Base-by-base conservation (phyloP, 1,139 yeast genomes). In the Hyphopichia burtonii region DNA sequence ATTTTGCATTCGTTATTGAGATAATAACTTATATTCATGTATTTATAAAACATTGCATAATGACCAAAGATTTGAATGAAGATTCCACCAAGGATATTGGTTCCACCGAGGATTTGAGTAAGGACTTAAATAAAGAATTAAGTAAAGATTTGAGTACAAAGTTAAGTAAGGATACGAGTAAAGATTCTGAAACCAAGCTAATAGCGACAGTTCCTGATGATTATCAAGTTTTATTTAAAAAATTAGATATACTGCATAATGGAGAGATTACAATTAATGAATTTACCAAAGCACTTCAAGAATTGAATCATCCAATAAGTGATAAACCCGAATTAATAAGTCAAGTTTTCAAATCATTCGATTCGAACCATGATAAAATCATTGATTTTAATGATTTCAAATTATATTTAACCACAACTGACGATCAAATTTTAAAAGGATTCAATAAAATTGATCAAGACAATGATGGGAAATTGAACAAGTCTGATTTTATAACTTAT, bases 371-470 rank as follows among this genome's bases (percentile, higher is more conserved):
- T 25, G 87, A 82, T 54, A 70, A 76, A 20, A 64, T 70, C 9
- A 73, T 84, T 20, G 85, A 82, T 54, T 79, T 74, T 46, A 66
- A 69, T 22, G 89, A 84, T 55, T 86, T 86, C 56, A 75, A 78
- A 48, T 61, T 65, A 31, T 86, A 84, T 58, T 75, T 85, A 30
- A 60, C 68, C 4, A 69, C 71, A 17, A 86, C 93, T 1, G 94
- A 86, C 53, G 70, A 68, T 31, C 93, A 87, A 58, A 83, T 90
- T 43, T 73, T 77, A 41, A 68, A 65, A 38, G 93, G 96, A 0
- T 90, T 90, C 58, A 68, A 72, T 41, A 75, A 72, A 45, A 75
- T 90, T 34, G 97, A 90, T 61, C 69, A 69, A 41, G 91, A 89
- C 56, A 69, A 82, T 41, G 96, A 88, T 57, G 96, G 97, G 1